These are phyloP conservation scores for Picea abies DNA, from an alignment of 83 land plant genomes.

Conservation along the genomic window DNA sequence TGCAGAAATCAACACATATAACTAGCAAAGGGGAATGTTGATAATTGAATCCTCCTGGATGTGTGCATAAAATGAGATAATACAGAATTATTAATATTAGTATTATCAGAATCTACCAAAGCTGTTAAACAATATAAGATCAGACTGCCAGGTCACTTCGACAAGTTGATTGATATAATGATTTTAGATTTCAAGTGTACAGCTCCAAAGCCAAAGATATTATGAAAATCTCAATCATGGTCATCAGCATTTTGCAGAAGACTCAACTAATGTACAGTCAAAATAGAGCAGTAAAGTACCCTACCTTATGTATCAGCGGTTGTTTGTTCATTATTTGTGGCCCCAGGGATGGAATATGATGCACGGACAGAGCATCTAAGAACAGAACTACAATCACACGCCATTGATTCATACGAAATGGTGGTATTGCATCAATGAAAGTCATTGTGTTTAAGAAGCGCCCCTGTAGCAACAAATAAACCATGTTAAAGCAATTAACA, in stretches of 20 bases:
- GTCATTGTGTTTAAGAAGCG: constrained; percentile 65
- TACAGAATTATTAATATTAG: not conserved
- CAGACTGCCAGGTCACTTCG: not conserved
- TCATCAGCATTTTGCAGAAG: not conserved
- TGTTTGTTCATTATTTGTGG: constrained; percentile 36
- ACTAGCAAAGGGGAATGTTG: not conserved
- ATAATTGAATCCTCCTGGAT: not conserved
- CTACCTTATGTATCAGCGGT: constrained; percentile 46
- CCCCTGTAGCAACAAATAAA: constrained; percentile 37
- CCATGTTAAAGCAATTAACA: not conserved
- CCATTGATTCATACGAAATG: constrained; percentile 65
- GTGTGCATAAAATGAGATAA: not conserved
- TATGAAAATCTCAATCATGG: not conserved
- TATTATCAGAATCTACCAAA: not conserved
- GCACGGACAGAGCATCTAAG: constrained; percentile 66
- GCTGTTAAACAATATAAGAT: not conserved
- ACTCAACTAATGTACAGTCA: not conserved
- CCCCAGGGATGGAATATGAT: constrained; percentile 46
- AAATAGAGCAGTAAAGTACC: not conserved
- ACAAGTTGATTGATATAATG: not conserved
- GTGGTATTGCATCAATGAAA: constrained; percentile 59
- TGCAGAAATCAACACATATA: not conserved
- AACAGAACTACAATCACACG: constrained; percentile 57
- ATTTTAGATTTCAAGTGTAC: not conserved
- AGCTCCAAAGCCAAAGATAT: not conserved